Evolutionary conservation across 2,329 filamentous ascomycete species (phyloP), one percentile per base, ranked within the genome.

Genomic region (Neopestalotiopsis sp.): DNA sequence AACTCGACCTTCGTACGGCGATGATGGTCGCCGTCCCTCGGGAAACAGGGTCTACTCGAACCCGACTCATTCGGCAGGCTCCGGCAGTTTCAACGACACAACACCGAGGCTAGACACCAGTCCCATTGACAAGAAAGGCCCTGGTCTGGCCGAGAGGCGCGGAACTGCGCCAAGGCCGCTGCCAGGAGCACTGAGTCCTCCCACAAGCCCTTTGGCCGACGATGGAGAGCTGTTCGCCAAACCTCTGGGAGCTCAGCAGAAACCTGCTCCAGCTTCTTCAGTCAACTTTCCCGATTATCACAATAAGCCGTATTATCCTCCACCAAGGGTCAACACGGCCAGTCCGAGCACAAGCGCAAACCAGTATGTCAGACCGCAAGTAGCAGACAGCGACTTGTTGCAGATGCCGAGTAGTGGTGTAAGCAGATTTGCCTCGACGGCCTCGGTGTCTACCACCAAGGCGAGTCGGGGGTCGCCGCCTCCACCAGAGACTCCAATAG

Each of bases 401-500:
- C 78, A 78, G 58, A 82, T 82, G 76, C 79, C 81, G n/a, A 76
- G 76, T n/a, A 81, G 75, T 65, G 83, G 83, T 38, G 86, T 91
- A 71, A 90, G 88, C 75, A 85, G 90, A 59, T 90, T 90, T 72
- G 85, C 87, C 12, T 98, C 95, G 2, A 97, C 94, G 7, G 94
- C 95, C 14, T 98, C 96, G 0, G 97, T 91, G 13, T 97, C 95
- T 2, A 99, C 96, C 0, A 98, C 95, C 2, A 90, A 93, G 72
- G 96, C 96, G 24, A 95, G 93, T 76, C 89, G 96, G 74, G 96
- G 96, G 58, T 98, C 95, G 34, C 96, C 96, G 4, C 95, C 96
- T 4, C 96, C 96, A 1, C 96, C 96, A 9, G 95, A 98, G 79
- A 98, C 96, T 0, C 94, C 96, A 40, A 87, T 95, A 70, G 88